phyloP scores from a whole-genome alignment of 805 yeast genomes.

The Candida andamanensis region DNA sequence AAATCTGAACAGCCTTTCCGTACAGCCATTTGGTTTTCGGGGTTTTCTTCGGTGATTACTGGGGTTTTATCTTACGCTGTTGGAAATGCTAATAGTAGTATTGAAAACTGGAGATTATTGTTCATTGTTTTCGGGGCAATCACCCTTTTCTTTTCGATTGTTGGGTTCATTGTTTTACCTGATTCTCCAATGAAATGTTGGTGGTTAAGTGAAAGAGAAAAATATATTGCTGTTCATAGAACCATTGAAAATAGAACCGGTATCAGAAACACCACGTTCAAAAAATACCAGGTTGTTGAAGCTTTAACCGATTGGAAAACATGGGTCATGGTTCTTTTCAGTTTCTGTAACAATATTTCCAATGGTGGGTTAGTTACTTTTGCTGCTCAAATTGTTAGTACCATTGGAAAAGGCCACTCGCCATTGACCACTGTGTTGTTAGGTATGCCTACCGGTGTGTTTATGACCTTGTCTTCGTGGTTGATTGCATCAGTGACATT shows the following conservation, averaged over 20 bases:
- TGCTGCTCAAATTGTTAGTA: constrained; percentile 41
- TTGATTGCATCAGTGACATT: constrained; percentile 27
- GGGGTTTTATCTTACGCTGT: constrained; percentile 31
- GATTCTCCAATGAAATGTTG: constrained; percentile 29
- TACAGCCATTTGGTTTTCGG: constrained; percentile 28
- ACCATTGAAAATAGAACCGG: constrained; percentile 35
- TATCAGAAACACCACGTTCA: constrained; percentile 32
- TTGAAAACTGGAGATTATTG: constrained; percentile 56
- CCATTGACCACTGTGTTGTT: constrained; percentile 39
- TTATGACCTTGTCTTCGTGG: constrained; percentile 25
- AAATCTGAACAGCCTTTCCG: constrained; percentile 17
- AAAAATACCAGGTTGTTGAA: constrained; percentile 31
- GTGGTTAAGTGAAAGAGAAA: constrained; percentile 33
- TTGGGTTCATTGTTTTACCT: constrained; percentile 42
- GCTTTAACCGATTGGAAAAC: constrained; percentile 32
- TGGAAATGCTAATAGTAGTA: constrained; percentile 28
- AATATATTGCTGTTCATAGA: constrained; percentile 27
- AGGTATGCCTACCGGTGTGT: constrained; percentile 56
- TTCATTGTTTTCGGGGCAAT: constrained; percentile 56
- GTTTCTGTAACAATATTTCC: constrained; percentile 24
- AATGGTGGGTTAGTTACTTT: constrained; percentile 34
- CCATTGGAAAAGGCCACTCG: constrained; percentile 50
- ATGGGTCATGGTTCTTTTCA: constrained; percentile 28
- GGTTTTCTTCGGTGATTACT: constrained; percentile 49
- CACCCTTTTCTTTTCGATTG: constrained; percentile 47